These are phyloP conservation scores for Schoenoplectus tabernaemontani DNA, from an alignment of 202 grass and related monocot genomes.

Conservation along the genomic window DNA sequence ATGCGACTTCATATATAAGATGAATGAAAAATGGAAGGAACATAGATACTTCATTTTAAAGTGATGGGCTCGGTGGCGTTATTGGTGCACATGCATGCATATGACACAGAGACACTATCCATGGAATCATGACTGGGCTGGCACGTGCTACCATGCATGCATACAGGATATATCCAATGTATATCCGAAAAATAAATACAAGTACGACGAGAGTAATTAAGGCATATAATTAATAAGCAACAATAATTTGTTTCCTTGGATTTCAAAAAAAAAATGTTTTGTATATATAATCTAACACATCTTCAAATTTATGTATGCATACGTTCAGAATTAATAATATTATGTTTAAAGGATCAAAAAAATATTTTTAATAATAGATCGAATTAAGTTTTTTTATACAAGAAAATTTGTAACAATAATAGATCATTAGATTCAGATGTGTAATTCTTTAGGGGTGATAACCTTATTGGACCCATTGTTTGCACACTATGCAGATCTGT, in stretches of 20 bases:
- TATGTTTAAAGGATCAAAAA: too few relatives aligned
- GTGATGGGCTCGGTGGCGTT: not conserved
- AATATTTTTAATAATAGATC: too few relatives aligned
- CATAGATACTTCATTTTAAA: not conserved
- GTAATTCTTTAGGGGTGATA: too few relatives aligned
- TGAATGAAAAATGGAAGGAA: not conserved
- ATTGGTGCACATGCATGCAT: not conserved
- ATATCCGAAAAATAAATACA: not conserved
- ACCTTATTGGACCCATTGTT: too few relatives aligned
- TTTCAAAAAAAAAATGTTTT: not conserved
- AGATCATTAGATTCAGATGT: too few relatives aligned
- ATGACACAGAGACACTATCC: slow-evolving; percentile 1
- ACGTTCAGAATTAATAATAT: too few relatives aligned
- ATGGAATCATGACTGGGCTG: slow-evolving; percentile 10
- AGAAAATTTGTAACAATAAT: not conserved
- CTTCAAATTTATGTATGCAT: too few relatives aligned
- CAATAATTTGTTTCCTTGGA: not conserved
- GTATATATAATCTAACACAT: too few relatives aligned
- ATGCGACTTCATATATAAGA: not conserved
- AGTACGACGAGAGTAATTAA: not conserved
- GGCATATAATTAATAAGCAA: not conserved
- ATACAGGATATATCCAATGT: not conserved
- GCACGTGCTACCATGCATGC: slow-evolving; percentile 11
- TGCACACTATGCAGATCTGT: too few relatives aligned
- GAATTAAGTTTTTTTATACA: not conserved